Percentiles rank a stretch among this genome's conserved stretches.
Conservation (phyloP, 2,329 filamentous ascomycete species). For the Phialocephala sp. region DNA sequence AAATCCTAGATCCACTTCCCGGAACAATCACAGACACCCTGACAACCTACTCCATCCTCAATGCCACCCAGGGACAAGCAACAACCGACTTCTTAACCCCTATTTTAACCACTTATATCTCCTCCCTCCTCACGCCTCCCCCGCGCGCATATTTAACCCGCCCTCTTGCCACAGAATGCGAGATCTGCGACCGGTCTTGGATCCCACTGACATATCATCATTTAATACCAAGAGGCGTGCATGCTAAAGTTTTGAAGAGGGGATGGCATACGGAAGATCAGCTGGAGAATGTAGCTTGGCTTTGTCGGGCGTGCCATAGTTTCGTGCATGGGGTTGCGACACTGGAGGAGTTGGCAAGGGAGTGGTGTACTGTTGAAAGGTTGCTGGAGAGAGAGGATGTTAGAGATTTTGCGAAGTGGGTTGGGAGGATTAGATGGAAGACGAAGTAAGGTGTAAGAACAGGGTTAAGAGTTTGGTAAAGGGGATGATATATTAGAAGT, state of each 20-base stretch:
- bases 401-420: conserved; percentile 73
- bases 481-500: too few relatives aligned
- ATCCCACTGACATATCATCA: conserved; percentile 84
- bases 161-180: conserved; percentile 62
- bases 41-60: conserved; percentile 65
- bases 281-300: conserved; percentile 82
- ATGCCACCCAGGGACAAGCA: conserved; percentile 51
- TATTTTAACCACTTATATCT: conserved; percentile 67
- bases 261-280: conserved; percentile 80
- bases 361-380: conserved; percentile 75
- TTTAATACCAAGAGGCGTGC: conserved; percentile 78
- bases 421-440: conserved; percentile 77
- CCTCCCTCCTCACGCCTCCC: conserved; percentile 62
- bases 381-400: conserved; percentile 76
- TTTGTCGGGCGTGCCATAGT: conserved; percentile 82
- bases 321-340: conserved; percentile 78
- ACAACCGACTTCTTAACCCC: conserved; percentile 64
- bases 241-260: conserved; percentile 76
- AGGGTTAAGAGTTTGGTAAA: not conserved
- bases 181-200: conserved; percentile 78
- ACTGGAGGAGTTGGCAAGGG: conserved; percentile 78
- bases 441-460: conserved; percentile 36
- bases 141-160: conserved; percentile 66
- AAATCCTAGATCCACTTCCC: conserved; percentile 57
- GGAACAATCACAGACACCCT: conserved; percentile 70